A percentile compares a stretch with the other conserved stretches of the same genome.
Evolutionary conservation across 2,329 filamentous ascomycete species (phyloP).

Genomic region (Diaporthe velutina): DNA sequence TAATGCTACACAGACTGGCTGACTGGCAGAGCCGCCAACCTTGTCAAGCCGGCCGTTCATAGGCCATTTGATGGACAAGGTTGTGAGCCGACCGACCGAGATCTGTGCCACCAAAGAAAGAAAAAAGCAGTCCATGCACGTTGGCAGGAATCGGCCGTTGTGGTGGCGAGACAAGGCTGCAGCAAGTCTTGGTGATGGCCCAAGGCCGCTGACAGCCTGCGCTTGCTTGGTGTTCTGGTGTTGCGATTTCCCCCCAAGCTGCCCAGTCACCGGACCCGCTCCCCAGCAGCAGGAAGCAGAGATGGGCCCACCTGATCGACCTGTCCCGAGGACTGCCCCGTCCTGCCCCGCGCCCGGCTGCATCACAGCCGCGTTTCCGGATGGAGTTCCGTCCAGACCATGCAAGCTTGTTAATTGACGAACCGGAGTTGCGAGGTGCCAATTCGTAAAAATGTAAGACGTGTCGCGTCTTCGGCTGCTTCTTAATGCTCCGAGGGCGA

Average conservation of each 20-base stretch:
- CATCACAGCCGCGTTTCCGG: not conserved
- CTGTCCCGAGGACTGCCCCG: not conserved
- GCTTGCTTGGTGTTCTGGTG: conserved; percentile 10
- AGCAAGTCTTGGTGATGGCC: conserved; percentile 17
- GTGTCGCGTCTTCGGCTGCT: conserved; percentile 6
- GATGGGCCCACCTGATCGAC: conserved; percentile 15
- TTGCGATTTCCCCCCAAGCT: not conserved
- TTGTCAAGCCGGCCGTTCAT: not conserved
- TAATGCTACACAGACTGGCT: not conserved
- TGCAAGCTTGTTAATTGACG: conserved; percentile 4
- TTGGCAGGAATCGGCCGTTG: not conserved
- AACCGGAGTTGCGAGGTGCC: not conserved
- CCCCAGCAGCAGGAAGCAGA: conserved; percentile 10
- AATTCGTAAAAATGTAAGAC: not conserved
- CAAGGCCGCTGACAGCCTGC: conserved; percentile 2
- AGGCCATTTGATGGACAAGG: not conserved
- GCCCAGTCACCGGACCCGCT: conserved; percentile 18
- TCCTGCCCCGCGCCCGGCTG: conserved; percentile 2
- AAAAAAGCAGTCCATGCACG: not conserved
- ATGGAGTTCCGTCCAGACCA: conserved; percentile 9
- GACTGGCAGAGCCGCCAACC: conserved; percentile 23
- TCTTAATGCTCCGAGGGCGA: not conserved
- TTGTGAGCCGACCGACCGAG: conserved; percentile 8
- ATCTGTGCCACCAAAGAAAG: conserved; percentile 19
- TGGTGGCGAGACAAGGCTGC: conserved; percentile 28